These are phyloP conservation scores for Collybia nuda DNA, from an alignment of 768 basidiomycete species.

Conservation along the genomic window DNA sequence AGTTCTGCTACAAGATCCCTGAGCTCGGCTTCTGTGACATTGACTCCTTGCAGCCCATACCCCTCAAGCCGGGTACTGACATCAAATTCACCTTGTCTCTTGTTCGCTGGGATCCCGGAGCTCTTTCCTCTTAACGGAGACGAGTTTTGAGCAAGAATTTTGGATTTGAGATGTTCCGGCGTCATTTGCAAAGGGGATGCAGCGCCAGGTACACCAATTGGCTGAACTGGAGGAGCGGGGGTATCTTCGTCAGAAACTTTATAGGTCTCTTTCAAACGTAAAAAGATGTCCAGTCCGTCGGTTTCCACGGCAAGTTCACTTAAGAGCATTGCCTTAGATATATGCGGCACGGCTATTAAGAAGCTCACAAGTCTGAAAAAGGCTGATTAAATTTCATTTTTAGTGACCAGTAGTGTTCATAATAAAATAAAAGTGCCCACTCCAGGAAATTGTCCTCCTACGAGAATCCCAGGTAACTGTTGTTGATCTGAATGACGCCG, in stretches of 20 bases:
- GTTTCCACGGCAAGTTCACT: conserved; percentile 88
- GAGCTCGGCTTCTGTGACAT: conserved; percentile 76
- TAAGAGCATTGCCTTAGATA: not conserved
- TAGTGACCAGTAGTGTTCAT: conserved; percentile 6
- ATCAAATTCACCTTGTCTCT: conserved; percentile 56
- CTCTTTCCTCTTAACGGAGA: conserved; percentile 44
- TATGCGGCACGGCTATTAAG: conserved; percentile 8
- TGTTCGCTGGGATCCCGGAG: conserved; percentile 47
- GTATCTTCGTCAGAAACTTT: conserved; percentile 57
- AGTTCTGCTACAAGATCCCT: conserved; percentile 69
- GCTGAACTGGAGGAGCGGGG: conserved; percentile 52
- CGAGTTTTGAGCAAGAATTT: conserved; percentile 43
- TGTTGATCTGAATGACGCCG: conserved; percentile 60
- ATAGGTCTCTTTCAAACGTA: conserved; percentile 74
- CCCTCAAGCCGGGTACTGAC: conserved; percentile 67
- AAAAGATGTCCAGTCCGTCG: conserved; percentile 66
- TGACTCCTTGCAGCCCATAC: conserved; percentile 73
- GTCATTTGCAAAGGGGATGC: conserved; percentile 76
- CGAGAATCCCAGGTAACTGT: conserved; percentile 80
- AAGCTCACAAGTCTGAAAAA: conserved; percentile 70
- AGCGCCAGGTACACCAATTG: conserved; percentile 83
- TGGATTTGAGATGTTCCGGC: conserved; percentile 65
- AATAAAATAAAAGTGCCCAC: conserved; percentile 45
- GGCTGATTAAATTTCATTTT: conserved; percentile 39
- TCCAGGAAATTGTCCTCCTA: conserved; percentile 75